These are phyloP conservation scores for Fusarium mexicanum DNA, from an alignment of 2,329 filamentous ascomycete genomes.

Conservation along the genomic window DNA sequence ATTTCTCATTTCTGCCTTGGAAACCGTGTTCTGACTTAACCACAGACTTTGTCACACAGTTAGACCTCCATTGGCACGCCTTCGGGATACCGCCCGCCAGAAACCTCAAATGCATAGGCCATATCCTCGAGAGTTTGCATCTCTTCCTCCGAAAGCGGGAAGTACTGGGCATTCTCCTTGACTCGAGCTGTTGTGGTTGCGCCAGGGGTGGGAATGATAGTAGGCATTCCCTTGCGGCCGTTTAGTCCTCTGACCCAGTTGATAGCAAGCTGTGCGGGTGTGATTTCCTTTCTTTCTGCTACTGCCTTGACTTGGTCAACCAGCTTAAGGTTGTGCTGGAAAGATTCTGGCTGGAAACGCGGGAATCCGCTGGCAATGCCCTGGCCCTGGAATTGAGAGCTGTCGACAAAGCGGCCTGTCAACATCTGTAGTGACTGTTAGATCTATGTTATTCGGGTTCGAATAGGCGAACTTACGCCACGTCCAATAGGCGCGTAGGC, in stretches of 20 bases:
- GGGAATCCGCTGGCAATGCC: slow-evolving; percentile 52
- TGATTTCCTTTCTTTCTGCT: slow-evolving; percentile 68
- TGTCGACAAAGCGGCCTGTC: slow-evolving; percentile 41
- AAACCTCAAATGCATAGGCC: slow-evolving; percentile 58
- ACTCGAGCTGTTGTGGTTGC: slow-evolving; percentile 66
- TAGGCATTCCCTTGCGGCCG: slow-evolving; percentile 61
- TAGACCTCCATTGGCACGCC: slow-evolving; percentile 50
- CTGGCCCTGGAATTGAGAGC: slow-evolving; percentile 36
- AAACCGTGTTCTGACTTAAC: slow-evolving; percentile 18
- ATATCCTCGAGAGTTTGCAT: slow-evolving; percentile 60
- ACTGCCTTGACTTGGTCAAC: slow-evolving; percentile 66
- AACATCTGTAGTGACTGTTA: slow-evolving; percentile 42
- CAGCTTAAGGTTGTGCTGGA: slow-evolving; percentile 71
- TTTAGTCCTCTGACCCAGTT: slow-evolving; percentile 67
- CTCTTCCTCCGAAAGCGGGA: slow-evolving; percentile 62
- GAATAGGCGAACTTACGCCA: slow-evolving; percentile 50
- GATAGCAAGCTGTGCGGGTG: slow-evolving; percentile 72
- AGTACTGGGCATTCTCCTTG: slow-evolving; percentile 65
- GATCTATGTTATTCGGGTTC: not conserved
- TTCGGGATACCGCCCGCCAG: slow-evolving; percentile 60
- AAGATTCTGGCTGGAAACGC: slow-evolving; percentile 70
- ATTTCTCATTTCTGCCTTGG: not conserved
- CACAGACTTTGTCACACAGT: slow-evolving; percentile 1
- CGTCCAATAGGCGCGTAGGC: slow-evolving; percentile 78
- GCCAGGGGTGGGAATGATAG: slow-evolving; percentile 73